phyloP scores from a whole-genome alignment of 305 asterid genomes.

The Rubia tinctorum region DNA sequence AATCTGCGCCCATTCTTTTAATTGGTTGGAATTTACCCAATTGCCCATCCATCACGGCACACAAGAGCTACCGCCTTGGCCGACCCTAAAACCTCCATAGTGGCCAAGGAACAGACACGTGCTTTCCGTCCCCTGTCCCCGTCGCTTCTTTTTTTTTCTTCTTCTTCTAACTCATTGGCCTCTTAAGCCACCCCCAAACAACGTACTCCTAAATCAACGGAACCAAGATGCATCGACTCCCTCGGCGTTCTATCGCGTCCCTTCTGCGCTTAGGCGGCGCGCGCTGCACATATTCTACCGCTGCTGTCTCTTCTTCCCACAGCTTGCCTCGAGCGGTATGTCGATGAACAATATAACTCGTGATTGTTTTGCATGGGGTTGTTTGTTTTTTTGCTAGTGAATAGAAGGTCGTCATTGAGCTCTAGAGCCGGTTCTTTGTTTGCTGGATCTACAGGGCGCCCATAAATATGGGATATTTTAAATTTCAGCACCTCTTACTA shows the following conservation, averaged over 20 bases:
- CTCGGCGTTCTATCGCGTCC: constrained; percentile 10
- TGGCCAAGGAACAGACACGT: constrained; percentile 1
- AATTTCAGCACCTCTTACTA: background rate
- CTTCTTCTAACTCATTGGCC: background rate
- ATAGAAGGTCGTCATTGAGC: background rate
- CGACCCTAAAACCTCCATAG: constrained; percentile 1
- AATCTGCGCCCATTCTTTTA: too few species aligned
- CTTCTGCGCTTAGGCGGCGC: background rate
- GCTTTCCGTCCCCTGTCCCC: background rate
- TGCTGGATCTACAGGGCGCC: background rate
- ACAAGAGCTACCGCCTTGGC: background rate
- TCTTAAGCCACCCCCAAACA: background rate
- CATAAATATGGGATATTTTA: background rate
- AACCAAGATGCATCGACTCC: constrained; percentile 4
- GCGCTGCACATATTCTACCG: background rate
- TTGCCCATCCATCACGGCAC: too few species aligned
- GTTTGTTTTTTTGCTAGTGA: background rate
- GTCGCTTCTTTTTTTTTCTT: background rate
- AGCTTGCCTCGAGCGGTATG: background rate
- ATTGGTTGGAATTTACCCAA: too few species aligned
- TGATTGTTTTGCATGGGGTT: background rate
- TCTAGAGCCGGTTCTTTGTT: background rate
- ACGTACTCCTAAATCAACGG: constrained; percentile 5
- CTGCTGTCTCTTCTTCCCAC: background rate
- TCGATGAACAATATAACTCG: background rate